Evolutionary conservation across 2,329 filamentous ascomycete species (phyloP).

Genomic region (Dactylonectria macrodidyma): DNA sequence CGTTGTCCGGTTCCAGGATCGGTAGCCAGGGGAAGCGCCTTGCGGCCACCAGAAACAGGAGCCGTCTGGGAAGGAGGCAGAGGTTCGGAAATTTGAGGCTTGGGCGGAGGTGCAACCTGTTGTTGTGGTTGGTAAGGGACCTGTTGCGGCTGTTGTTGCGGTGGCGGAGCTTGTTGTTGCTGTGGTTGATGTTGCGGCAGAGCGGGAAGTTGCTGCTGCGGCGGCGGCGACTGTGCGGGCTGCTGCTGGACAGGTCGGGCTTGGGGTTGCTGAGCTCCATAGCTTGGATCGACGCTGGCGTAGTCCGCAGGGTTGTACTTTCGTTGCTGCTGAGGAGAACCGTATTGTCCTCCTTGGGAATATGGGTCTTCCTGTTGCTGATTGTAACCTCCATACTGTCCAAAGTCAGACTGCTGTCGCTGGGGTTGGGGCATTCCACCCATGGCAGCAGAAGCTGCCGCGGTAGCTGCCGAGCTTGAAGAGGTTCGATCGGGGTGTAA

Average conservation of each 20-base stretch:
- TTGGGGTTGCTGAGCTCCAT: slow-evolving; percentile 53
- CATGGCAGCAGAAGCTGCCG: slow-evolving; percentile 72
- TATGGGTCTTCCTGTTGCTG: slow-evolving; percentile 56
- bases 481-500: slow-evolving; percentile 68
- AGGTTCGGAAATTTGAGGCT: slow-evolving; percentile 58
- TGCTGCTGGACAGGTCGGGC: slow-evolving; percentile 51
- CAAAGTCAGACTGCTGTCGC: slow-evolving; percentile 53
- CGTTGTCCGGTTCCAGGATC: slow-evolving; percentile 82
- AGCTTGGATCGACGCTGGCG: slow-evolving; percentile 70
- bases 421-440: slow-evolving; percentile 59
- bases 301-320: slow-evolving; percentile 87
- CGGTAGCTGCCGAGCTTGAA: slow-evolving; percentile 69
- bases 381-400: slow-evolving; percentile 53
- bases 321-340: slow-evolving; percentile 64
- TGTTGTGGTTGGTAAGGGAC: slow-evolving; percentile 56
- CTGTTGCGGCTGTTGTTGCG: slow-evolving; percentile 50
- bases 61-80: slow-evolving; percentile 44
- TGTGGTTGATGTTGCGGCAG: slow-evolving; percentile 56
- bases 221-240: slow-evolving; percentile 48
- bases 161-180: slow-evolving; percentile 49
- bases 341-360: slow-evolving; percentile 52
- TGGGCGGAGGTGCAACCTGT: slow-evolving; percentile 47
- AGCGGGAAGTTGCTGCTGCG: slow-evolving; percentile 56
- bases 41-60: slow-evolving; percentile 57
- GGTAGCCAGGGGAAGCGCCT: slow-evolving; percentile 79